A percentile compares a stretch with the other conserved stretches of the same genome.
Conservation (phyloP, 2,329 filamentous ascomycete genomes). For the Cercospora zeae-maydis region DNA sequence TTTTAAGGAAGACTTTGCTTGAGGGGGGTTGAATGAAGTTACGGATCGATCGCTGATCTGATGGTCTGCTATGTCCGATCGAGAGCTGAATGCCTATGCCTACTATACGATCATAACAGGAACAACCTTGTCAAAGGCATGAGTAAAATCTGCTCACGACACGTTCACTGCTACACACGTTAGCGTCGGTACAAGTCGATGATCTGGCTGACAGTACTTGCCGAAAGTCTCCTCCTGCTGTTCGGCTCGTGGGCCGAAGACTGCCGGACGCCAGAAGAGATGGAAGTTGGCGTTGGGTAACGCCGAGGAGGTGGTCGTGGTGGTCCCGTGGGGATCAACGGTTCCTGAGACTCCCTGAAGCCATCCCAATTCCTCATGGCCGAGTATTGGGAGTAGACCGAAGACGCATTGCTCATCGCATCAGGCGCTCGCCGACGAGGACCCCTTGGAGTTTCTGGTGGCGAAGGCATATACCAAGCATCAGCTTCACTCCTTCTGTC, state of each 20-base stretch:
- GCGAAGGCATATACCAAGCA: neutral
- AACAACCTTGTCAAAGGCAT: neutral
- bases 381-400: neutral
- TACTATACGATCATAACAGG: neutral
- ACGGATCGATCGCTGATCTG: neutral
- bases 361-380: neutral
- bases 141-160: neutral
- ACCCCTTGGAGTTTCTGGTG: neutral
- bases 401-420: conserved; percentile 5
- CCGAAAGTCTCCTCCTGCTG: neutral
- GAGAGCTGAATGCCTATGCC: neutral
- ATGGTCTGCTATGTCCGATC: neutral
- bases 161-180: neutral
- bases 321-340: neutral
- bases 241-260: neutral
- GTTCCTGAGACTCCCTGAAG: neutral
- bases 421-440: neutral
- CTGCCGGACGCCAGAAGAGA: neutral
- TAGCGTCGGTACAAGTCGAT: conserved; percentile 8
- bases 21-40: neutral
- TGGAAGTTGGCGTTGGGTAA: neutral
- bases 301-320: neutral
- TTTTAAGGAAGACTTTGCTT: neutral
- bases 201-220: conserved; percentile 7
- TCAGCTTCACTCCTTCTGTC: neutral